Conservation (phyloP, 257 asterid genomes). For the Agastache rugosa region DNA sequence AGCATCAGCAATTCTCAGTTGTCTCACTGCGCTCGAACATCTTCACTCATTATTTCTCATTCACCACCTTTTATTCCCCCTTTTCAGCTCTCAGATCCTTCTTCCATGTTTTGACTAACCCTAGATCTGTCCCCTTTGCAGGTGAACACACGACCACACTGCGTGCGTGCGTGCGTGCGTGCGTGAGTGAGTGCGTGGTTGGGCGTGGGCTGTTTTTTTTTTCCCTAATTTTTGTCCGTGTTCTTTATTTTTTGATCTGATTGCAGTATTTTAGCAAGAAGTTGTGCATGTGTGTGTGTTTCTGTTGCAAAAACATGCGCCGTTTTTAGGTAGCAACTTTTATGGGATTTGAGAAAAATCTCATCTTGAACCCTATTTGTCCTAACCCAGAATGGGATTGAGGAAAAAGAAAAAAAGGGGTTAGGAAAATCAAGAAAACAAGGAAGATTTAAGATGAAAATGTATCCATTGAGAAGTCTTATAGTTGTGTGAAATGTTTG, state of each 20-base stretch:
- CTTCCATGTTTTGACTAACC: constrained; percentile 76
- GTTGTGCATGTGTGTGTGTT: constrained; percentile 24
- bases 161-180: constrained; percentile 34
- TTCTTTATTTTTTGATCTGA: constrained; percentile 12
- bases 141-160: constrained; percentile 53
- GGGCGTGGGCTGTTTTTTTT: not conserved
- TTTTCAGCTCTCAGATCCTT: constrained; percentile 35
- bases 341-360: constrained; percentile 25
- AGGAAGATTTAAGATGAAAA: not conserved
- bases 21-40: constrained; percentile 34
- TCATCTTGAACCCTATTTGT: constrained; percentile 17
- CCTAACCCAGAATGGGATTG: not conserved
- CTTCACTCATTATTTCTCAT: constrained; percentile 31
- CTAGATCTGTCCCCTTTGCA: constrained; percentile 89
- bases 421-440: constrained; percentile 8
- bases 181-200: constrained; percentile 33
- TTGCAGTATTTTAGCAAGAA: constrained; percentile 32
- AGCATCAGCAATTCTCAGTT: constrained; percentile 22
- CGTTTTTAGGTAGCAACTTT: constrained; percentile 26
- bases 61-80: constrained; percentile 38
- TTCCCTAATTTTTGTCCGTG: not conserved
- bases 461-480: not conserved
- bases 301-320: constrained; percentile 9
- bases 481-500: constrained; percentile 17
- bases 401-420: not conserved